Evolutionary conservation across 2,329 filamentous ascomycete species (phyloP).

Genomic region (Akanthomyces dipterigenus): DNA sequence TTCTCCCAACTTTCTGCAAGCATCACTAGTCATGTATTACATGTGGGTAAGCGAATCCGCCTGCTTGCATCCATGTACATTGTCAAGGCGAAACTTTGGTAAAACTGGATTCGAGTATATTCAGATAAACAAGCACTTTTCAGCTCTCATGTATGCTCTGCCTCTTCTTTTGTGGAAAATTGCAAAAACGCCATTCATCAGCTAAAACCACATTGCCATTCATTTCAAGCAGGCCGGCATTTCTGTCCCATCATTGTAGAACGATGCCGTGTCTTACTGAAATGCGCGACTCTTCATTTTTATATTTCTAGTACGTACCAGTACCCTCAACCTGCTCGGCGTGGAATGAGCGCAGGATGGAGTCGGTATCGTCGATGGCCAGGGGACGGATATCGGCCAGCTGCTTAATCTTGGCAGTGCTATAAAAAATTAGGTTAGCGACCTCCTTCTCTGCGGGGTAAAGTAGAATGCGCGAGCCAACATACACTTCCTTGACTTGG

Average conservation of each 20-base stretch:
- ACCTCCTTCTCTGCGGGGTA: not conserved
- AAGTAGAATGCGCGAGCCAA: not conserved
- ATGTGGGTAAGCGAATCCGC: not conserved
- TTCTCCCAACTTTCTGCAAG: not conserved
- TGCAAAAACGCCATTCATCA: not conserved
- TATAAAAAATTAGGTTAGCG: conserved; percentile 4
- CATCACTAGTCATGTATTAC: not conserved
- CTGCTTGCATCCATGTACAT: not conserved
- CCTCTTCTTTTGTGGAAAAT: not conserved
- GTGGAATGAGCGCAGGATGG: not conserved
- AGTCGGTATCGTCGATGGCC: not conserved
- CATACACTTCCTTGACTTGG: conserved; percentile 59
- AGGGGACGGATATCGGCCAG: conserved; percentile 53
- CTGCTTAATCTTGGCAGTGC: conserved; percentile 68
- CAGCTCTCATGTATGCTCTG: not conserved
- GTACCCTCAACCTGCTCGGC: not conserved
- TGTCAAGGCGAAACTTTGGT: not conserved
- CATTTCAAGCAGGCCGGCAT: too few relatives aligned
- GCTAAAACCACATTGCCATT: not conserved
- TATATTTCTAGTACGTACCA: not conserved
- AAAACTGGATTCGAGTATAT: not conserved
- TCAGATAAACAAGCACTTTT: not conserved
- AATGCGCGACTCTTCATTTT: not conserved
- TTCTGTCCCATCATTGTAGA: not conserved
- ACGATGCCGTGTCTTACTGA: not conserved